Evolutionary conservation across 177 flowering plant species (phyloP), one percentile per base, ranked within the genome.

Genomic region (Vitis hybrid): DNA sequence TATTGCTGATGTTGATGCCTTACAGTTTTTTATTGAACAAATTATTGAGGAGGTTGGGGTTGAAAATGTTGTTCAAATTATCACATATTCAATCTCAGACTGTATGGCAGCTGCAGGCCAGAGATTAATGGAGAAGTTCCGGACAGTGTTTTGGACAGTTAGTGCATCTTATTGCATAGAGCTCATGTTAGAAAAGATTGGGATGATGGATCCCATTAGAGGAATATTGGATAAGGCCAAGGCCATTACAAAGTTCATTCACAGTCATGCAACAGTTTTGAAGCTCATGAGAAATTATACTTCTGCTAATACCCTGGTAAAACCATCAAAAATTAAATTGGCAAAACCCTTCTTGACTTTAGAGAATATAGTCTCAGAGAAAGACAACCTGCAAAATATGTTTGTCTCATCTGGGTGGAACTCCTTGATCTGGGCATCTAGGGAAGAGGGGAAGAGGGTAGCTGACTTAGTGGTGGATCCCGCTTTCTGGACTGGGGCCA

Each of bases 41-140:
- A 72, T 84, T 57, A 67, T 87, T 33, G 79, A 75, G 70, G 83
- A 84, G 57, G 81, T 85, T 13, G 88, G 89, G 14, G 59, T 67
- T 10, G 62, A 75, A 5, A 85, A 85, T 65, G 86, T 85, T 22
- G 79, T 85, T 58, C 90, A 87, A 66, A 68, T 87, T 2, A 22
- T 87, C 48, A 69, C 85, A 9, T 59, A 77, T 68, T 68, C 78
- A 19, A 53, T 66, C 18, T 71, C 81, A 16, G 60, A 16, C 21
- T 63, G 67, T 21, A 83, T 84, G 81, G 70, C 70, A 10, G 81
- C 61, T 53, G 83, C 75, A 1, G 84, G 85, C 5, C 74, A 62
- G 76, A 71, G 16, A 18, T 45, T 85, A 10, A 75, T 64, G 26
- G 77, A 76, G 59, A 80, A 74, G 72, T 64, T 82, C 51, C 71